A percentile compares a stretch with the other conserved stretches of the same genome.
These are phyloP conservation scores for Sechiopsis laciniata DNA, from an alignment of 306 rosid genomes.

Conservation along the genomic window DNA sequence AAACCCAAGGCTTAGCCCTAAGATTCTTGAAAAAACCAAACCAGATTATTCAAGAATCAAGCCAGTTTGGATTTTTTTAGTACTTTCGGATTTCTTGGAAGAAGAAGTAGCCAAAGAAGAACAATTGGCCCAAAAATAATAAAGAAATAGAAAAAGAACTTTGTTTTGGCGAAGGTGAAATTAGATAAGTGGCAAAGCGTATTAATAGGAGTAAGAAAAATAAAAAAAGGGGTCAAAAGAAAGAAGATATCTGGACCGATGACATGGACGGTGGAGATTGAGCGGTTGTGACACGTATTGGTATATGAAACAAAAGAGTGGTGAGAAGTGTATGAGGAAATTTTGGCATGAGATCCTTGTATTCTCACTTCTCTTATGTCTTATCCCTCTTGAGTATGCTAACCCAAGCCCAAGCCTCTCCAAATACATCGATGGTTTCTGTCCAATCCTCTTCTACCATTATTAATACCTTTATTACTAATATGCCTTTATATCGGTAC, in stretches of 20 bases:
- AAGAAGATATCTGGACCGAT: conserved; percentile 30
- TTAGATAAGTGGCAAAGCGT: not conserved
- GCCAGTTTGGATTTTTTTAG: conserved; percentile 32
- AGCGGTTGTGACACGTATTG: too few relatives aligned
- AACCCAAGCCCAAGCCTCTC: too few relatives aligned
- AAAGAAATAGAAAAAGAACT: not conserved
- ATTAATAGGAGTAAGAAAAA: not conserved
- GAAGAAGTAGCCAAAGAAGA: not conserved
- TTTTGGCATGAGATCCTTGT: not conserved
- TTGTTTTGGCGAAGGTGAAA: not conserved
- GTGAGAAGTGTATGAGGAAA: not conserved
- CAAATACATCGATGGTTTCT: too few relatives aligned
- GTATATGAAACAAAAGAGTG: too few relatives aligned
- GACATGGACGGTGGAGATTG: conserved; percentile 8
- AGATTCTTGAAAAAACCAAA: conserved; percentile 20
- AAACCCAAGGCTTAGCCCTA: too few relatives aligned
- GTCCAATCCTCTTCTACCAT: too few relatives aligned
- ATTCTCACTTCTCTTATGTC: not conserved
- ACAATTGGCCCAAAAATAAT: too few relatives aligned
- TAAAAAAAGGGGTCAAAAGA: conserved; percentile 15
- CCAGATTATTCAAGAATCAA: conserved; percentile 24
- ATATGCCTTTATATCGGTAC: too few relatives aligned
- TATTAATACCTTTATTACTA: too few relatives aligned
- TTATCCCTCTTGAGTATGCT: too few relatives aligned
- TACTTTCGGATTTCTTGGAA: too few relatives aligned